These are phyloP conservation scores for Botrytis porri DNA, from an alignment of 2,329 filamentous ascomycete species.

Conservation along the genomic window DNA sequence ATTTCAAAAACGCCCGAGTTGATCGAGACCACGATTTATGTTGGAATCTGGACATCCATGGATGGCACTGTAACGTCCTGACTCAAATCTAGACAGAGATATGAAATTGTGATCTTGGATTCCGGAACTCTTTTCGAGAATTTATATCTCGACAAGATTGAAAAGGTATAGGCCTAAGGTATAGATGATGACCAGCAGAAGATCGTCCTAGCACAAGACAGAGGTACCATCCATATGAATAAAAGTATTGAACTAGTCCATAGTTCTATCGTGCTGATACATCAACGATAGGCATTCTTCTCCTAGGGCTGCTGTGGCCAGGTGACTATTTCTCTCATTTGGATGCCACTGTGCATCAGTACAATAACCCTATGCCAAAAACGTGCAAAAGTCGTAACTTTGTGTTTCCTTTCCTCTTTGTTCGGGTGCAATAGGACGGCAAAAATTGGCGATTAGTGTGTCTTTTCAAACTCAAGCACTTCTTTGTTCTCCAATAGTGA, in stretches of 20 bases:
- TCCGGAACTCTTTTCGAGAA: neutral
- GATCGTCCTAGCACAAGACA: neutral
- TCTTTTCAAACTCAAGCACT: neutral
- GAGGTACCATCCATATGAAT: neutral
- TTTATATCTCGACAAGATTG: neutral
- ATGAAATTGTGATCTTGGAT: neutral
- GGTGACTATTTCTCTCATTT: neutral
- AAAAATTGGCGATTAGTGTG: neutral
- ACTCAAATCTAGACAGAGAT: too few species aligned
- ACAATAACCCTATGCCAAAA: constrained; percentile 1
- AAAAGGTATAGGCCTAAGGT: neutral
- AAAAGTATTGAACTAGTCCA: too few species aligned
- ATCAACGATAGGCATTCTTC: neutral
- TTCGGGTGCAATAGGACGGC: neutral
- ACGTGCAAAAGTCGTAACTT: constrained; percentile 6
- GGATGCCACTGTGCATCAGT: neutral
- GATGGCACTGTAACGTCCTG: neutral
- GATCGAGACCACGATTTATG: neutral
- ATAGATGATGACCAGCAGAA: neutral
- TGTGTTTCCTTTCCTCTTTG: neutral
- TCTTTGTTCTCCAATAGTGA: neutral
- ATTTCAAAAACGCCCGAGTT: neutral
- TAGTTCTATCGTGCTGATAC: neutral
- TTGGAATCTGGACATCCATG: neutral
- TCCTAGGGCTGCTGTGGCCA: neutral